These are phyloP conservation scores for Erythrophleum ivorense DNA, from an alignment of 331 rosid species.

Conservation along the genomic window DNA sequence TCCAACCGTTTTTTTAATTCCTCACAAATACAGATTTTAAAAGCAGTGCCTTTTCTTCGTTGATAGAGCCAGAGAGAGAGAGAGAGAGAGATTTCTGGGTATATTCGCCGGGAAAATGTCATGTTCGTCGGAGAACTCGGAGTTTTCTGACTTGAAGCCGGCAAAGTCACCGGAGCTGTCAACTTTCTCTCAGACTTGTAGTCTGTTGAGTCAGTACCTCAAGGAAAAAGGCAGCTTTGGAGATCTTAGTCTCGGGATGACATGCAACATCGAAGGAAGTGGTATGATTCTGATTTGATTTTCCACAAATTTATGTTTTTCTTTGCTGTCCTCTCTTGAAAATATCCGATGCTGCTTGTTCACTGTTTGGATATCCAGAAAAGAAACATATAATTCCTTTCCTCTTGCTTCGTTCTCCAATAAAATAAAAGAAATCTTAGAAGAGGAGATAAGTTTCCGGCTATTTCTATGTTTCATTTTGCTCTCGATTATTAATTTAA, in stretches of 20 bases:
- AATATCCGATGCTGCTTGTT: slow-evolving; percentile 18
- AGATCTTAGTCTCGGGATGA: slow-evolving; percentile 76
- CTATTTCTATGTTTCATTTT: not conserved
- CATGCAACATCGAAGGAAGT: slow-evolving; percentile 54
- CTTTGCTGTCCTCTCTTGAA: not conserved
- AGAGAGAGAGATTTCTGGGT: not conserved
- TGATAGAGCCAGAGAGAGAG: not conserved
- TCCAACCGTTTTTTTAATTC: not conserved
- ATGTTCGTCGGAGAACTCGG: slow-evolving; percentile 55
- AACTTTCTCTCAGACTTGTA: slow-evolving; percentile 69
- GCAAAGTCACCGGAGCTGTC: slow-evolving; percentile 58
- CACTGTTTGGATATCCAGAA: not conserved
- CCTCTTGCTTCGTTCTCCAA: slow-evolving; percentile 13
- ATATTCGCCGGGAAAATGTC: slow-evolving; percentile 49
- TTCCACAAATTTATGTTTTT: not conserved
- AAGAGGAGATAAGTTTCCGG: slow-evolving; percentile 5
- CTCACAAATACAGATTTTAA: not conserved
- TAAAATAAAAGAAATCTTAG: not conserved
- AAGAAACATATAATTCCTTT: slow-evolving; percentile 9
- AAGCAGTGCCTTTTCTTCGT: slow-evolving; percentile 4
- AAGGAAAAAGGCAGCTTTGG: slow-evolving; percentile 68
- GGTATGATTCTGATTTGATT: slow-evolving; percentile 38
- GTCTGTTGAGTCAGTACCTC: slow-evolving; percentile 64
- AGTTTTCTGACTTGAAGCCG: slow-evolving; percentile 55
- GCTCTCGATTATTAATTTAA: not conserved